These are phyloP conservation scores for Bipolaris sorokiniana DNA, from an alignment of 2,329 filamentous ascomycete genomes.

Conservation along the genomic window DNA sequence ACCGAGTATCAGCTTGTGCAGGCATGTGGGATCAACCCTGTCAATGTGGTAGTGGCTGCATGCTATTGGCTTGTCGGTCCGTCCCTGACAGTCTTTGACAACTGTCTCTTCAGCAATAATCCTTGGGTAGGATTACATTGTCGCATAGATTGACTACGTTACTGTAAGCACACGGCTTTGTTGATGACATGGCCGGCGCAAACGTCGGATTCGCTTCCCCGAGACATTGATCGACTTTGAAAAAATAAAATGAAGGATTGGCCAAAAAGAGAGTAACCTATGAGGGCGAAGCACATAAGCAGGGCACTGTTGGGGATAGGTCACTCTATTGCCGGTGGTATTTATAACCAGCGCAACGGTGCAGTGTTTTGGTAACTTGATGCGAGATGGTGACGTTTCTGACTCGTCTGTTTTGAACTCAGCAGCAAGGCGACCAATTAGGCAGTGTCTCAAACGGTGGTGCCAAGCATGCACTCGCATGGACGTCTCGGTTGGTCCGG, in stretches of 20 bases:
- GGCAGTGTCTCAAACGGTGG: neutral
- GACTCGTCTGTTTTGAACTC: slow-evolving; percentile 12
- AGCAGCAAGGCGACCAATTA: slow-evolving; percentile 12
- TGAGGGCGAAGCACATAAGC: neutral
- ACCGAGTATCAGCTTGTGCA: slow-evolving; percentile 20
- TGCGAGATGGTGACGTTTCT: slow-evolving; percentile 6
- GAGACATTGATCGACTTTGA: slow-evolving; percentile 11
- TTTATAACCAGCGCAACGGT: neutral
- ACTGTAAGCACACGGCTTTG: slow-evolving; percentile 4
- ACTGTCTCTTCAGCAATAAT: neutral
- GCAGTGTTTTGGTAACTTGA: neutral
- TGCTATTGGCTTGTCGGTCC: slow-evolving; percentile 11
- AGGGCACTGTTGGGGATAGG: neutral
- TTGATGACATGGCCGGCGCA: slow-evolving; percentile 14
- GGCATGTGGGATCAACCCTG: slow-evolving; percentile 17
- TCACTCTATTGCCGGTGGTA: slow-evolving; percentile 1
- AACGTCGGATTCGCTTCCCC: slow-evolving; percentile 17
- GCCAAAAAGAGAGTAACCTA: neutral
- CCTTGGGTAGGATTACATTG: neutral
- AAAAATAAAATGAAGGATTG: neutral
- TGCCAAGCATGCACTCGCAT: neutral
- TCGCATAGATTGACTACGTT: slow-evolving; percentile 4
- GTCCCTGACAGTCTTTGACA: slow-evolving; percentile 13
- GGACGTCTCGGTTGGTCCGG: slow-evolving; percentile 12
- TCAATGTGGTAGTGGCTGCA: slow-evolving; percentile 1